Evolutionary conservation across 2,329 filamentous ascomycete genomes (phyloP).

Genomic region (Aspergillus fumigatiaffinis): DNA sequence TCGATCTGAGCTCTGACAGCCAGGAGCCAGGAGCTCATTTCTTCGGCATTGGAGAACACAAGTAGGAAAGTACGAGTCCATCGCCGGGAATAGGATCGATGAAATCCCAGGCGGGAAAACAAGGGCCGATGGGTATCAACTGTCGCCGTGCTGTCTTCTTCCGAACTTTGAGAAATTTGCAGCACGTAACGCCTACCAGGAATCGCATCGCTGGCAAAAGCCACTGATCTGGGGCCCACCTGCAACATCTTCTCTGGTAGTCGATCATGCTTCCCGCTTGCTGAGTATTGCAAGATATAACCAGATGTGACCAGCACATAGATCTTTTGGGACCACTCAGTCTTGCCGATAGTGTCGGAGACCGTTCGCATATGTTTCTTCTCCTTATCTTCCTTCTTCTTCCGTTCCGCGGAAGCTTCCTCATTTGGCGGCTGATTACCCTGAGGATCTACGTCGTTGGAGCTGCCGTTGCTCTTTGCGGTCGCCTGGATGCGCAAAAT

Average conservation of each 20-base stretch:
- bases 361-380: conserved; percentile 32
- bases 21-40: conserved; percentile 45
- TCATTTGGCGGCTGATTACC: conserved; percentile 10
- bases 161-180: conserved; percentile 40
- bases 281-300: conserved; percentile 45
- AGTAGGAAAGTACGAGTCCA: conserved; percentile 41
- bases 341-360: conserved; percentile 36
- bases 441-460: conserved; percentile 10
- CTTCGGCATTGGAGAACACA: conserved; percentile 41
- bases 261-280: conserved; percentile 42
- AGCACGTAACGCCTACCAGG: conserved; percentile 48
- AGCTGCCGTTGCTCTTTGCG: conserved; percentile 12
- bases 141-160: conserved; percentile 24
- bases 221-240: conserved; percentile 43
- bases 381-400: conserved; percentile 33
- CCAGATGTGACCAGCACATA: conserved; percentile 44
- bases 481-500: conserved; percentile 56
- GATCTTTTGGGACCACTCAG: conserved; percentile 43
- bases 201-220: conserved; percentile 48
- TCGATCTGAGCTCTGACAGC: conserved; percentile 45
- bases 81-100: conserved; percentile 30
- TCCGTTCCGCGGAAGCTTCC: conserved; percentile 20
- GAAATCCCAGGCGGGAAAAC: conserved; percentile 39
- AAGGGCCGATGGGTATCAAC: conserved; percentile 32
- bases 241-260: conserved; percentile 47